A percentile compares a stretch with the other conserved stretches of the same genome.
These are phyloP conservation scores for Cladorrhinum samala DNA, from an alignment of 495 filamentous ascomycete genomes.

Conservation along the genomic window DNA sequence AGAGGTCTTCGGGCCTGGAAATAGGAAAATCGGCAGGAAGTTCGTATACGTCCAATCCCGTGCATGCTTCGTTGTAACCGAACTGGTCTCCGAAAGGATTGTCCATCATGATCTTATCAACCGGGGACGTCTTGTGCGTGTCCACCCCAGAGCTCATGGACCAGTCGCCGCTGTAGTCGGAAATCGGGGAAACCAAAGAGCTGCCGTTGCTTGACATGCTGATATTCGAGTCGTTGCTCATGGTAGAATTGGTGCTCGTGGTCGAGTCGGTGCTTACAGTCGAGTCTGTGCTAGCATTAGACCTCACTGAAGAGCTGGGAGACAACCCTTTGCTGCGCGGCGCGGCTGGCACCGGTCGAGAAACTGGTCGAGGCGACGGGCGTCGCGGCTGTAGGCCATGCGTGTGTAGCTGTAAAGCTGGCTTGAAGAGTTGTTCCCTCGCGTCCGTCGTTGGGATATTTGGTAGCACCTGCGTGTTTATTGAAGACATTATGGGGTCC, in stretches of 20 bases:
- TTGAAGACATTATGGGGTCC: conserved; percentile 11
- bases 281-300: conserved; percentile 31
- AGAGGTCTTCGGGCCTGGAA: conserved; percentile 7
- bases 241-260: conserved; percentile 15
- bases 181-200: conserved; percentile 30
- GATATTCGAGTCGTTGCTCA: background rate
- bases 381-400: conserved; percentile 22
- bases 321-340: conserved; percentile 29
- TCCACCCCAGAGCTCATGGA: conserved; percentile 26
- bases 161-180: conserved; percentile 31
- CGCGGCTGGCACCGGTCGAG: conserved; percentile 9
- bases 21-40: conserved; percentile 29
- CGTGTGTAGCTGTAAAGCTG: conserved; percentile 27
- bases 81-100: conserved; percentile 19
- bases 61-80: conserved; percentile 10
- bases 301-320: conserved; percentile 36
- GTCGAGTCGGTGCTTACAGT: conserved; percentile 19
- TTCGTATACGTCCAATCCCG: conserved; percentile 27
- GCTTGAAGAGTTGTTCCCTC: conserved; percentile 9
- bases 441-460: conserved; percentile 4
- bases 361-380: conserved; percentile 14
- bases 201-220: conserved; percentile 27
- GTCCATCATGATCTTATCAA: conserved; percentile 20
- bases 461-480: background rate
- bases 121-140: conserved; percentile 27